Percentiles rank a stretch among this genome's conserved stretches.
Evolutionary conservation across 2,329 filamentous ascomycete species (phyloP).

Genomic region (Fusarium sp.): DNA sequence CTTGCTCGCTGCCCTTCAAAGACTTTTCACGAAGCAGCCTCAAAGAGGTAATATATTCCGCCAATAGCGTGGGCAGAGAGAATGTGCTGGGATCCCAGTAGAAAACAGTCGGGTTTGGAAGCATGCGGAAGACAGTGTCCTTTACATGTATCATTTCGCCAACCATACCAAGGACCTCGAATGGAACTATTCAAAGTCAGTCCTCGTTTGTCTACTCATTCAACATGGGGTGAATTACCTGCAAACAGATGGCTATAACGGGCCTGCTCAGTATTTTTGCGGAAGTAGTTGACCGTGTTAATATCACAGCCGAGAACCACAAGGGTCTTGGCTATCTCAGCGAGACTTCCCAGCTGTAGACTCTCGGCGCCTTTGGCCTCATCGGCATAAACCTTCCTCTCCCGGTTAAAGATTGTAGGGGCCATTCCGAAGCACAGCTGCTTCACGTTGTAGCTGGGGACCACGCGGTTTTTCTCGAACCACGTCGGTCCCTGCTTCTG

Average conservation of each 20-base stretch:
- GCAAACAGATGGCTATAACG: conserved; percentile 41
- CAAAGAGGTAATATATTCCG: conserved; percentile 22
- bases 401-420: conserved; percentile 55
- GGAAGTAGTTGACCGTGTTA: conserved; percentile 53
- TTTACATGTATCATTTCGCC: conserved; percentile 55
- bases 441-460: conserved; percentile 57
- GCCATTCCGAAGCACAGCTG: conserved; percentile 59
- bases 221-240: conserved; percentile 12
- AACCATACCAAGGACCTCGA: conserved; percentile 58
- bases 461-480: conserved; percentile 55
- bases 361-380: conserved; percentile 40
- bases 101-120: conserved; percentile 57
- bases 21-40: neutral
- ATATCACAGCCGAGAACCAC: conserved; percentile 58
- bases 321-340: conserved; percentile 56
- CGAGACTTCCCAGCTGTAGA: conserved; percentile 53
- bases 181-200: conserved; percentile 20
- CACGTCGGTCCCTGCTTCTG: conserved; percentile 54
- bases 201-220: rapidly evolving
- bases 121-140: conserved; percentile 57
- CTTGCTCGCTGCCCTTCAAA: conserved; percentile 11
- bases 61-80: conserved; percentile 25
- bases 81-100: conserved; percentile 42
- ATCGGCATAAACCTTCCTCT: conserved; percentile 43
- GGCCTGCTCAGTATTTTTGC: conserved; percentile 31